phyloP scores from a whole-genome alignment of 1,284 basidiomycete species.

The Rhodofomes roseus region DNA sequence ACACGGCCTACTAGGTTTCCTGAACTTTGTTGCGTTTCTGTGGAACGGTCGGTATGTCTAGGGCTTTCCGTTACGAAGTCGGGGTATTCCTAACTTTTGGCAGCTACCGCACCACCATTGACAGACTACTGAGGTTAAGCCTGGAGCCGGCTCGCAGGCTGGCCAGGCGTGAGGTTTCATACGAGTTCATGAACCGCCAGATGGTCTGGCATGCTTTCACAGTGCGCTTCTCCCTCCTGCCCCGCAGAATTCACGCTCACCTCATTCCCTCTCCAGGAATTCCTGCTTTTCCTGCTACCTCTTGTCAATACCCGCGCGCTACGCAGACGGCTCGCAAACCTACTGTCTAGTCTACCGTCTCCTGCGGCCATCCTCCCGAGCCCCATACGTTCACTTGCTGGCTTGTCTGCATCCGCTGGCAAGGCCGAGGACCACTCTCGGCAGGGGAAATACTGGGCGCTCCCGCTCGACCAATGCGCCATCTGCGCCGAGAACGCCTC shows the following conservation, averaged over 20 bases:
- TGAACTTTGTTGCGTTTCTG: slow-evolving; percentile 83
- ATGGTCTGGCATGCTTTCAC: slow-evolving; percentile 99
- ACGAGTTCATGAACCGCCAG: slow-evolving; percentile 99
- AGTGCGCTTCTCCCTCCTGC: slow-evolving; percentile 41
- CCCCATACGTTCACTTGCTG: slow-evolving; percentile 18
- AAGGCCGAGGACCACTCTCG: slow-evolving; percentile 9
- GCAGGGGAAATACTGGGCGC: slow-evolving; percentile 58
- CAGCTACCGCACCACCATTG: slow-evolving; percentile 85
- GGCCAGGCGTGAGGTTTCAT: slow-evolving; percentile 85
- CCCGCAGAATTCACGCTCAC: background rate
- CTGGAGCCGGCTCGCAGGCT: slow-evolving; percentile 74
- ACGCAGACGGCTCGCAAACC: slow-evolving; percentile 52
- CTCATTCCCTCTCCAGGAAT: slow-evolving; percentile 66
- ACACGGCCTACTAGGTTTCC: slow-evolving; percentile 56
- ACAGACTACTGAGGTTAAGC: slow-evolving; percentile 78
- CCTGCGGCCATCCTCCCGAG: slow-evolving; percentile 34
- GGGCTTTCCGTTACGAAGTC: background rate
- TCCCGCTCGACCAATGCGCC: slow-evolving; percentile 69
- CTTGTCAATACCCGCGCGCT: slow-evolving; percentile 69
- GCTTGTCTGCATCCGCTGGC: slow-evolving; percentile 23
- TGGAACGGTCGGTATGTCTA: slow-evolving; percentile 73
- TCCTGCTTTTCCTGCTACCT: slow-evolving; percentile 90
- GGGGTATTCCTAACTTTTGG: background rate
- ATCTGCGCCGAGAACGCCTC: slow-evolving; percentile 76
- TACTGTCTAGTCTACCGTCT: slow-evolving; percentile 29